phyloP scores from a whole-genome alignment of 805 yeast species.

The Yarrowia sp. region DNA sequence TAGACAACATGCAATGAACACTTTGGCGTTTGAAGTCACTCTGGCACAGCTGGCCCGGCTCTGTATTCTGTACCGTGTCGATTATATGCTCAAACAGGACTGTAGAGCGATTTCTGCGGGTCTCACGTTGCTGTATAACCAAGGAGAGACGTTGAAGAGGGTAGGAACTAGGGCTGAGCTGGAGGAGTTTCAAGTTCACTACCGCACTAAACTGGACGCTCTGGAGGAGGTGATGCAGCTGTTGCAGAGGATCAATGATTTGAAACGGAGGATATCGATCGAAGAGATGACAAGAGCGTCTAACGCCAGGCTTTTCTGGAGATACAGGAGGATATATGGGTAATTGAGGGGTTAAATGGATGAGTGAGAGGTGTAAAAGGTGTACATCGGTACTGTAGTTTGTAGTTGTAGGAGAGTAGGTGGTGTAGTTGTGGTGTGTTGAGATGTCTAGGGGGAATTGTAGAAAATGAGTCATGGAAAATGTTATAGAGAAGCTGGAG shows the following conservation, averaged over 20 bases:
- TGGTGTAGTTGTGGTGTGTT: too few relatives aligned
- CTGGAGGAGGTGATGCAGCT: conserved; percentile 14
- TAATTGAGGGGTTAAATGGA: too few relatives aligned
- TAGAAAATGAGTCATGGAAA: too few relatives aligned
- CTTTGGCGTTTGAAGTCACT: conserved; percentile 5
- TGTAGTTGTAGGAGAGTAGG: too few relatives aligned
- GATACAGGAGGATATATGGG: not conserved
- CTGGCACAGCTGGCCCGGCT: conserved; percentile 3
- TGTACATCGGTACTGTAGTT: too few relatives aligned
- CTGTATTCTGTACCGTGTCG: conserved; percentile 6
- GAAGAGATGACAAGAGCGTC: not conserved
- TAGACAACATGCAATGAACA: not conserved
- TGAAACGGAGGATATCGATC: not conserved
- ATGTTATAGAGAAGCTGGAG: too few relatives aligned
- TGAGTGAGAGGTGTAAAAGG: too few relatives aligned
- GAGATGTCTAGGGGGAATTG: too few relatives aligned
- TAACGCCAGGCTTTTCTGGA: not conserved
- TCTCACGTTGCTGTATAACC: not conserved
- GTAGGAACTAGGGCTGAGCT: not conserved
- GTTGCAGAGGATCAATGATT: not conserved
- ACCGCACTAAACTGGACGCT: conserved; percentile 4
- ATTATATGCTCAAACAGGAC: conserved; percentile 11
- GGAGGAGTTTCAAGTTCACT: not conserved
- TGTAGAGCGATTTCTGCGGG: conserved; percentile 17
- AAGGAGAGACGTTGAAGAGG: not conserved